Percentiles rank a stretch among this genome's conserved stretches.
Evolutionary conservation across 1,284 basidiomycete genomes (phyloP).

Genomic region (Boletus calvinii): DNA sequence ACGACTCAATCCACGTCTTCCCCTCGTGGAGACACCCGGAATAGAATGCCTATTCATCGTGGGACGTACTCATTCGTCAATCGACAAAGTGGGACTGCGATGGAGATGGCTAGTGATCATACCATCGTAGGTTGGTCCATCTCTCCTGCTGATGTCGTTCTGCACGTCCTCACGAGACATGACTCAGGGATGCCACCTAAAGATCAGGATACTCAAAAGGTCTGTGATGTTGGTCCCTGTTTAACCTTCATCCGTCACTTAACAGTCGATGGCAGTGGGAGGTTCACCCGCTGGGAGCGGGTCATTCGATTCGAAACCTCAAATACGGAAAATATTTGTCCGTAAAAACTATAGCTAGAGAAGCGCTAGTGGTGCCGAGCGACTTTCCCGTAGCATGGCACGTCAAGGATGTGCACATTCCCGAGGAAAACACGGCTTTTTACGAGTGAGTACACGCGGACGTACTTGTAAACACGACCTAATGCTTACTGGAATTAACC

Average conservation of each 20-base stretch:
- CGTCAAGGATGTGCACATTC: constrained; percentile 24
- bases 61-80: constrained; percentile 34
- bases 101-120: constrained; percentile 31
- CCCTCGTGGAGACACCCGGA: constrained; percentile 17
- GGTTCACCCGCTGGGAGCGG: constrained; percentile 30
- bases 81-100: constrained; percentile 35
- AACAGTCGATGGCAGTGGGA: constrained; percentile 25
- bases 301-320: constrained; percentile 33
- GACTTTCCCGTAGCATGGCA: constrained; percentile 33
- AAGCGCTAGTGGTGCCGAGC: constrained; percentile 22
- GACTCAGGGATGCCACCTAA: constrained; percentile 30
- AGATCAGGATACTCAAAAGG: constrained; percentile 30
- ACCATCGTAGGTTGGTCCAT: constrained; percentile 22
- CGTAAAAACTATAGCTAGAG: constrained; percentile 20
- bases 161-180: constrained; percentile 6
- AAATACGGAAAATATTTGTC: constrained; percentile 35
- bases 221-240: neutral
- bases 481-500: neutral
- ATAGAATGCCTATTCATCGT: constrained; percentile 30
- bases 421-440: constrained; percentile 32
- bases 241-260: neutral
- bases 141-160: no score
- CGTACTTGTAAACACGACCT: neutral
- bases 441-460: constrained; percentile 24
- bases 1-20: constrained; percentile 8